Evolutionary conservation across 2,329 filamentous ascomycete species (phyloP).

Genomic region (Cytospora chrysosperma): DNA sequence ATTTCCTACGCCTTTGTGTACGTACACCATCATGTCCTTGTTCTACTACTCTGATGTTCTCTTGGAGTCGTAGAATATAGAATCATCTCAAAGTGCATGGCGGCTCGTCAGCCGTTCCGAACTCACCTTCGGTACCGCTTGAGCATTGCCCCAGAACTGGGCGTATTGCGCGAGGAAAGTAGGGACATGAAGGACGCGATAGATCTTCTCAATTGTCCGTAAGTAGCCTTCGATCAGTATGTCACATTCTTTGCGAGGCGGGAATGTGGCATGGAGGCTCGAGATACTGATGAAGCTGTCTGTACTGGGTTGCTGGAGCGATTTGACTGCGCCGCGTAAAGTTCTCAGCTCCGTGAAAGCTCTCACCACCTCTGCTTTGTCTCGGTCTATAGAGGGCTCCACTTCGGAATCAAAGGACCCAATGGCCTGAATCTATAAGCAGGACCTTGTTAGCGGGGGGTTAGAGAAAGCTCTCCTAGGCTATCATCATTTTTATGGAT

Average conservation of each 20-base stretch:
- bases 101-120: background rate
- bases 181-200: constrained; percentile 57
- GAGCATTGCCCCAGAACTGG: constrained; percentile 46
- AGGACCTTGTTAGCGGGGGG: background rate
- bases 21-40: no score
- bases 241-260: constrained; percentile 44
- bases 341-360: background rate
- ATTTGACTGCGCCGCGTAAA: background rate
- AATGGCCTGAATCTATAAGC: background rate
- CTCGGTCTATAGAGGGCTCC: background rate
- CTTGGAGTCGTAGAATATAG: background rate
- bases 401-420: background rate
- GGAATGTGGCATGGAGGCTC: constrained; percentile 21
- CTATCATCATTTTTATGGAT: no score
- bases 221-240: constrained; percentile 54
- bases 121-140: constrained; percentile 26
- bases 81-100: background rate
- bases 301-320: background rate
- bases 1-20: background rate
- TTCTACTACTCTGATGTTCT: no score
- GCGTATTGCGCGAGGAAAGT: constrained; percentile 55
- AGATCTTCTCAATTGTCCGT: constrained; percentile 54
- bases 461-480: no score
- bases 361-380: background rate
- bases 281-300: background rate